A percentile compares a stretch with the other conserved stretches of the same genome.
phyloP scores from a whole-genome alignment of 176 grass and related monocot genomes.

The Themeda triandra region DNA sequence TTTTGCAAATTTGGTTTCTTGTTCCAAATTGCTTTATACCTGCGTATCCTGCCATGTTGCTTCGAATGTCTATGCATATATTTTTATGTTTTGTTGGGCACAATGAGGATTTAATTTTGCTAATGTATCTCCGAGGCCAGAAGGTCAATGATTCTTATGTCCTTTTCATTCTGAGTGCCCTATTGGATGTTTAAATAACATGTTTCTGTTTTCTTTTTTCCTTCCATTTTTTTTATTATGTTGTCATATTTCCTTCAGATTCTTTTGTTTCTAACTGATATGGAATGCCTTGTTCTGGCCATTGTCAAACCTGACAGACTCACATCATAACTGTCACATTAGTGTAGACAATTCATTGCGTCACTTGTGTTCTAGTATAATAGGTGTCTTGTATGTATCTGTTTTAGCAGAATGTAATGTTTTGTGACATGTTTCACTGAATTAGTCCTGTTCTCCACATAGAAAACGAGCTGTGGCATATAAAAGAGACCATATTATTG shows the following conservation, averaged over 20 bases:
- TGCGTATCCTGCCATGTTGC: neutral
- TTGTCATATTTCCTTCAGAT: neutral
- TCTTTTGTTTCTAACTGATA: neutral
- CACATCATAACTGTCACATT: neutral
- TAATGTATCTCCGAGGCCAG: conserved; percentile 39
- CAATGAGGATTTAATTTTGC: conserved; percentile 29
- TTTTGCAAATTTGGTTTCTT: neutral
- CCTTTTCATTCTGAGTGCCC: conserved; percentile 45
- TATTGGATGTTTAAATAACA: neutral
- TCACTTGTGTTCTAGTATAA: neutral
- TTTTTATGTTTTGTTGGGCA: neutral
- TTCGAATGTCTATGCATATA: neutral
- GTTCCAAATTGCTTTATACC: neutral
- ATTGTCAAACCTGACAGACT: neutral
- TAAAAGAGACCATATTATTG: neutral
- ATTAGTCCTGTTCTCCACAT: neutral
- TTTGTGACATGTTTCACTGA: neutral
- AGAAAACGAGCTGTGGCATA: neutral
- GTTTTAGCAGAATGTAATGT: too few species aligned
- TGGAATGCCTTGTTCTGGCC: neutral
- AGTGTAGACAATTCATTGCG: neutral
- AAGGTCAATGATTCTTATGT: conserved; percentile 20
- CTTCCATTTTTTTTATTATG: neutral
- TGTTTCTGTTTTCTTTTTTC: too few species aligned
- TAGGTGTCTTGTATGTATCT: neutral